Percentiles rank a stretch among this genome's conserved stretches.
phyloP scores from a whole-genome alignment of 768 basidiomycete genomes.

The Termitomyces sp. region DNA sequence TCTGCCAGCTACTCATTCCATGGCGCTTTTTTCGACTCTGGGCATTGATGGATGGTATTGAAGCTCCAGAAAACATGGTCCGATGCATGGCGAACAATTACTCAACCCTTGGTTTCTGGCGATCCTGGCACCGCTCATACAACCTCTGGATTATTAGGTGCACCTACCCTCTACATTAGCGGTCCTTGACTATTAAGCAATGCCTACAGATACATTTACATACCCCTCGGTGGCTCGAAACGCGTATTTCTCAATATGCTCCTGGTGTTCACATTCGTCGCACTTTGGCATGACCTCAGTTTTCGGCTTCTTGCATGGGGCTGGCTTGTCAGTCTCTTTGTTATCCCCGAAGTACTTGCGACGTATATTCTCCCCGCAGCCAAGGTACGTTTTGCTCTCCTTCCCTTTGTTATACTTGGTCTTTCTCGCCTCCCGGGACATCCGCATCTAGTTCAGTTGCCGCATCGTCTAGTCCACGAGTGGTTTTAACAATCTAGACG shows the following conservation, averaged over 20 bases:
- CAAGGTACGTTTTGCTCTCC: constrained; percentile 37
- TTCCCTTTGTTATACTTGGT: background rate
- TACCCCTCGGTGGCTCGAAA: constrained; percentile 78
- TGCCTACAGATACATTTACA: constrained; percentile 76
- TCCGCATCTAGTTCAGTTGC: background rate
- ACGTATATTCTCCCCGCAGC: constrained; percentile 51
- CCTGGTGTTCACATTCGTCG: constrained; percentile 92
- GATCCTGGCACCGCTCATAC: constrained; percentile 94
- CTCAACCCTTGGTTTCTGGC: constrained; percentile 89
- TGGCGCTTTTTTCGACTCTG: constrained; percentile 98
- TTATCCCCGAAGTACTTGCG: constrained; percentile 77
- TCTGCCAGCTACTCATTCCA: constrained; percentile 78
- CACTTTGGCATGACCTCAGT: constrained; percentile 94
- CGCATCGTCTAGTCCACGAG: background rate
- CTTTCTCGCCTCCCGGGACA: background rate
- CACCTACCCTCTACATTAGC: constrained; percentile 6
- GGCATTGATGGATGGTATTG: constrained; percentile 83
- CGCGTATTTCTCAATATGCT: constrained; percentile 54
- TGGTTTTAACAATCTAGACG: background rate
- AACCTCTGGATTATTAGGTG: constrained; percentile 94
- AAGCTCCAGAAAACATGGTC: constrained; percentile 98
- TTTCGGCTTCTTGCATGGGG: constrained; percentile 91
- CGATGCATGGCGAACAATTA: constrained; percentile 99
- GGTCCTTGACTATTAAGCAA: background rate
- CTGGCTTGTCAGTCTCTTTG: constrained; percentile 89